Evolutionary conservation across 2,329 filamentous ascomycete species (phyloP), one percentile per base, ranked within the genome.

Genomic region (Trichoderma citrinoviride): DNA sequence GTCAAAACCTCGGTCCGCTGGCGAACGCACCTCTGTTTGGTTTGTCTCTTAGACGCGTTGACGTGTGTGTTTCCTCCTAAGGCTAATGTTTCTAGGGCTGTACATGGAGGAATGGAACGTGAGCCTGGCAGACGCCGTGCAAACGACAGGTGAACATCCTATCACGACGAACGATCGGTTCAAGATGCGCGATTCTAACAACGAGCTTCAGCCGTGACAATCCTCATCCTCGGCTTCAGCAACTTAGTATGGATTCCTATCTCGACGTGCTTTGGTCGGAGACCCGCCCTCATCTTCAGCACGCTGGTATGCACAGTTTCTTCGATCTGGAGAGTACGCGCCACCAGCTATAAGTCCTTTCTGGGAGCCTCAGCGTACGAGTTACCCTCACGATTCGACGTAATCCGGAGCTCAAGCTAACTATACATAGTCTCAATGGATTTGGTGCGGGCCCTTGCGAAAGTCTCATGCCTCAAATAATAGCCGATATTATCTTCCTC

Each of bases 381-480:
- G 17, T n/a, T 10, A 23, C 7, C 12, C 10, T 29, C 25, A 49
- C 37, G 15, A 23, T 19, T 21, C n/a, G 7, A 44, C 25, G 12
- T 7, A 17, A 29, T 19, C 23, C 7, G 5, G 12, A 43, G 7
- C 14, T 5, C 1, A 29, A 29, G 7, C 33, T 61, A 27, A 61
- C 19, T 12, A n/a, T 21, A 15, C 2, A 12, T 43, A 61, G 58
- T 33, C 58, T 61, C 3, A 61, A 61, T 12, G 58, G 58, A 7
- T 44, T 61, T 7, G 58, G 58, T 23, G 58, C 58, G 4, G 58
- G 58, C 1, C 58, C 58, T 7, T 61, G 58, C 25, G 58, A 61
- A 25, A 61, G 58, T 44, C 29, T 61, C 25, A 61, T 61, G 58
- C 58, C 58, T n/a, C 58, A 61, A 33, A 61, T 61, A 61, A 53